phyloP scores from a whole-genome alignment of 441 rosid genomes.

The Adansonia gregorii region DNA sequence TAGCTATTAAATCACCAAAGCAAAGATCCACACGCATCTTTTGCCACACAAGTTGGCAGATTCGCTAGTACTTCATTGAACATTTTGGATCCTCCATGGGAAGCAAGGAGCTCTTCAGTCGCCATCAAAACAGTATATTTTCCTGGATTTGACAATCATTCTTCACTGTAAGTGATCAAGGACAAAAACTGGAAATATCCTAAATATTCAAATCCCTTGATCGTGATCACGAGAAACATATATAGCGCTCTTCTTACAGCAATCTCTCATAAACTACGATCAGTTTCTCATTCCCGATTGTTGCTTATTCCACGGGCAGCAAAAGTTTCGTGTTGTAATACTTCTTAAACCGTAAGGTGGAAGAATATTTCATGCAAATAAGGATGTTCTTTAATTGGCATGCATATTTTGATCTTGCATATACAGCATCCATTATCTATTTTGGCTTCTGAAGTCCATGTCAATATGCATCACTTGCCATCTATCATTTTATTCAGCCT shows the following conservation, averaged over 20 bases:
- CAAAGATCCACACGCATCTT: background rate
- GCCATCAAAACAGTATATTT: background rate
- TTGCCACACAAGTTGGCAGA: background rate
- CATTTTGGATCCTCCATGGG: background rate
- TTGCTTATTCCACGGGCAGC: background rate
- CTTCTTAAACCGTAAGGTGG: background rate
- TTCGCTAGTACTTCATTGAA: background rate
- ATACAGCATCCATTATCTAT: background rate
- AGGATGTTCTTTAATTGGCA: background rate
- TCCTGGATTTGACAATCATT: background rate
- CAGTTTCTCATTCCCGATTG: background rate
- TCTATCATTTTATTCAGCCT: too few species aligned
- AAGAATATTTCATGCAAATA: background rate
- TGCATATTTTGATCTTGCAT: background rate
- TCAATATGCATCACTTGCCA: too few species aligned
- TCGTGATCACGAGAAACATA: slow-evolving; percentile 2
- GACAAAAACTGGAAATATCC: background rate
- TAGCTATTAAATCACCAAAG: background rate
- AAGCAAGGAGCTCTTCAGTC: background rate
- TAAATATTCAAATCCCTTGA: background rate
- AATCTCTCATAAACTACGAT: background rate
- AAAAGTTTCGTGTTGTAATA: background rate
- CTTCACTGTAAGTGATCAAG: background rate
- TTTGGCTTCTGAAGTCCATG: background rate
- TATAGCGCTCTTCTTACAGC: background rate